Evolutionary conservation across 257 asterid genomes (phyloP), one percentile per base, ranked within the genome.

Genomic region (Solanum habrochaites): DNA sequence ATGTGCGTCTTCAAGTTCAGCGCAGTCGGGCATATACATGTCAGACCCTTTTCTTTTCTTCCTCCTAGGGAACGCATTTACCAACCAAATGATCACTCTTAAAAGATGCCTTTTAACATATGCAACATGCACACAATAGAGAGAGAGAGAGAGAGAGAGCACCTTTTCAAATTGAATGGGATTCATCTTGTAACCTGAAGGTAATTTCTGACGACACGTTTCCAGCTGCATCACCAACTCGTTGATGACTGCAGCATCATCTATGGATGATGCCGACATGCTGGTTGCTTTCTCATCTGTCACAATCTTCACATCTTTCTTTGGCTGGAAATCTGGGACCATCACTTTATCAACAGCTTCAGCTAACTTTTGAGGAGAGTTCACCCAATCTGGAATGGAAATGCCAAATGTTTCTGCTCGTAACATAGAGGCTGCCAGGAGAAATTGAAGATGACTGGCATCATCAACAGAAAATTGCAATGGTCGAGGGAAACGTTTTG

Each of bases 91-190:
- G 45, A 47, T 47, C 18, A 4, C 66, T 81, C 20, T 20, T 43
- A 81, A 80, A 47, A 29, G 85, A 81, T 49, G 67, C 29, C 69
- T 47, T 47, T 3, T 29, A 11, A 81, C 69, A 20, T 49, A 29
- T 81, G 85, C 29, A 49, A 49, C 45, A 81, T 47, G 43, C 31
- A 20, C 39, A 40, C 21, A 37, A 80, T 11, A 73, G 52, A 10
- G 52, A 3, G 40, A 25, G 16, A 77, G 66, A 14, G 40, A 4
- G 42, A 78, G 84, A 15, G 64, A 4, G 64, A 1, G 64, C 20
- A 96, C 99, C 98, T 96, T 96, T 91, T 96, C 99, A 91, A 96
- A 96, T 85, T 96, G 98, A 88, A 96, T 94, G 73, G 99, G 99
- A 75, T 91, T 96, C 99, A 96, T 93, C 95, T 86, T 91, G 92